Conservation (phyloP, 2,329 filamentous ascomycete species). For the Lecanoromycetidae sp. region DNA sequence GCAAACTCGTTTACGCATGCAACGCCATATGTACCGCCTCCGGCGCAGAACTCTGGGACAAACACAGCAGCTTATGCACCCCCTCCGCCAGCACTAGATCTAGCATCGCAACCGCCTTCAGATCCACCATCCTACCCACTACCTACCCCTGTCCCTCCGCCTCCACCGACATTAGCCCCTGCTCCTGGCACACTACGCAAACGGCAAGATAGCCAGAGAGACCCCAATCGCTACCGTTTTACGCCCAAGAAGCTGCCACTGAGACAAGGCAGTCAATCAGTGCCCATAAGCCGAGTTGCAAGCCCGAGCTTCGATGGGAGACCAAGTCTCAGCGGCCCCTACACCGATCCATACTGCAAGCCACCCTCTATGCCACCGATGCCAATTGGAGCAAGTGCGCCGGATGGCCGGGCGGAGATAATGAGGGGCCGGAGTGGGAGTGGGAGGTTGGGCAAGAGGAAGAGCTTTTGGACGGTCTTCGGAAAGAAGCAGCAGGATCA, state of each 20-base stretch:
- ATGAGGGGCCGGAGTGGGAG: not conserved
- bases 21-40: not conserved
- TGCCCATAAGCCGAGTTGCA: too few species aligned
- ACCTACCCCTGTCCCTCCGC: slow-evolving; percentile 1
- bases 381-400: slow-evolving; percentile 11
- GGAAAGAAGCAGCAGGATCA: too few species aligned
- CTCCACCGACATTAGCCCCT: not conserved
- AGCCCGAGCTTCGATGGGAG: not conserved
- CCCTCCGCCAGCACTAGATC: too few species aligned
- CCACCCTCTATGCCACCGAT: slow-evolving; percentile 11
- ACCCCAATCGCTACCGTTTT: too few species aligned
- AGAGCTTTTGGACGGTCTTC: slow-evolving; percentile 17
- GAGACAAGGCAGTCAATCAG: too few species aligned
- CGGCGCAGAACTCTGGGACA: not conserved
- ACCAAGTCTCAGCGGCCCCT: not conserved
- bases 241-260: too few species aligned
- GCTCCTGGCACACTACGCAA: too few species aligned
- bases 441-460: slow-evolving; percentile 17
- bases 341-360: slow-evolving; percentile 1
- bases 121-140: not conserved
- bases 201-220: too few species aligned
- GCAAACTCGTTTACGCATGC: not conserved
- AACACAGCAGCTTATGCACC: too few species aligned
- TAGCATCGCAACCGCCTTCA: slow-evolving; percentile 6
- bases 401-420: slow-evolving; percentile 14